Evolutionary conservation across 768 basidiomycete species (phyloP), one percentile per base, ranked within the genome.

Genomic region (Tulasnella calospora): DNA sequence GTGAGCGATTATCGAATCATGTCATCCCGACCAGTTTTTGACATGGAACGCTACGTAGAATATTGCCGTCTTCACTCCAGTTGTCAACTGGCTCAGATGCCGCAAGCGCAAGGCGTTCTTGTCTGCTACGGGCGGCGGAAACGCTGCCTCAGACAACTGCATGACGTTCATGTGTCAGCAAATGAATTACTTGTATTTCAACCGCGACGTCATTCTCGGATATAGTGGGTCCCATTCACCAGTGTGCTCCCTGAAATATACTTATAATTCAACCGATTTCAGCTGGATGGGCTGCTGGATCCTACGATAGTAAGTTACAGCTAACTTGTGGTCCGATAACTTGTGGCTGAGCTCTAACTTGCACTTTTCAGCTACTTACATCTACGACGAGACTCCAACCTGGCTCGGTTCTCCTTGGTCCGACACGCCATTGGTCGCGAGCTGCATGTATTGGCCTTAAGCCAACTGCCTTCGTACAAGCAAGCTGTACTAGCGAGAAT

Each of bases 281-380:
- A 67, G 61, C 69, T n/a, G 77, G 77, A 36, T 78, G 77, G 77
- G 71, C 69, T 23, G 77, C 77, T 10, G 77, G 77, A 73, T 27
- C 40, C 23, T 78, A 73, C 70, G 74, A 75, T 51, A 27, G 74
- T 75, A 23, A 47, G 74, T 75, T 15, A 8, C 15, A 10, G 4
- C 46, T 27, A 17, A 19, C 19, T n/a, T 41, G n/a, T 13, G 5
- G 35, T 13, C 3, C 70, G 5, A 2, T 38, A 19, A 19, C 23
- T 38, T 33, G 69, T 38, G 19, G 1, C 27, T 47, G 15, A 19
- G 2, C 27, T 9, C 19, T n/a, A n/a, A n/a, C 9, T 51, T 10
- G 4, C 7, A 4, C 8, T 40, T 12, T 19, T 27, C 23, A 75
- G 74, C 46, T 13, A 17, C 27, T 23, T 78, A 78, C 41, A 47